These are phyloP conservation scores for Trichophyton verrucosum DNA, from an alignment of 2,329 filamentous ascomycete species.

Conservation along the genomic window DNA sequence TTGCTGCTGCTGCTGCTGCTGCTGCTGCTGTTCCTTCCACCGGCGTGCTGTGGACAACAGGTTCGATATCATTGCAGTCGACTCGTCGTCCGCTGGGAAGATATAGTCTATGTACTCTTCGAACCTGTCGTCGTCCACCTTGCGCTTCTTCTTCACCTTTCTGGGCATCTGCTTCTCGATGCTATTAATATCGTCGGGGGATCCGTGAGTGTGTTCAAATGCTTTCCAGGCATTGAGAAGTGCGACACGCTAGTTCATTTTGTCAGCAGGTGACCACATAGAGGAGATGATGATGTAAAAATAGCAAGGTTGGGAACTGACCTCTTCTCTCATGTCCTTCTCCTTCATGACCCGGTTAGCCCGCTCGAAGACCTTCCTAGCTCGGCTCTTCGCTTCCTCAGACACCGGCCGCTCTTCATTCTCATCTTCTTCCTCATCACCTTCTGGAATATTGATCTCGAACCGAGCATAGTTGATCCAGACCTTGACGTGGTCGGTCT, in stretches of 20 bases:
- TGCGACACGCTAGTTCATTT: conserved; percentile 51
- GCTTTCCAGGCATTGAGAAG: conserved; percentile 84
- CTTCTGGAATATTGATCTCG: conserved; percentile 83
- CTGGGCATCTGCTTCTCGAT: conserved; percentile 91
- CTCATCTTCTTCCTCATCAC: conserved; percentile 29
- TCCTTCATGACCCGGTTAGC: conserved; percentile 81
- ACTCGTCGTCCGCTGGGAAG: conserved; percentile 88
- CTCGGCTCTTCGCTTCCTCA: conserved; percentile 70
- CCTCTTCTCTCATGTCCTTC: conserved; percentile 77
- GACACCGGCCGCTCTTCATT: conserved; percentile 53
- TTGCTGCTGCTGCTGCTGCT: conserved; percentile 16
- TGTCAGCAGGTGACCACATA: background rate
- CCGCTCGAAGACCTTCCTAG: conserved; percentile 70
- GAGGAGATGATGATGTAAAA: background rate
- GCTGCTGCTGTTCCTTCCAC: conserved; percentile 59
- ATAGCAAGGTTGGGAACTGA: conserved; percentile 4
- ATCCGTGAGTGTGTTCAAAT: conserved; percentile 80
- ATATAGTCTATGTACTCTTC: conserved; percentile 97
- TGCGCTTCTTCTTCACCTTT: conserved; percentile 81
- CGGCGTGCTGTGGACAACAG: conserved; percentile 73
- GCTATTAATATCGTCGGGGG: conserved; percentile 59
- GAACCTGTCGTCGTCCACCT: conserved; percentile 81
- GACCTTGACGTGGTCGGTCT: conserved; percentile 98
- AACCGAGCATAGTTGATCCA: conserved; percentile 99
- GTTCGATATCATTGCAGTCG: conserved; percentile 69